Base-by-base conservation (phyloP, 2,329 filamentous ascomycete species). In the Fusarium sp. region DNA sequence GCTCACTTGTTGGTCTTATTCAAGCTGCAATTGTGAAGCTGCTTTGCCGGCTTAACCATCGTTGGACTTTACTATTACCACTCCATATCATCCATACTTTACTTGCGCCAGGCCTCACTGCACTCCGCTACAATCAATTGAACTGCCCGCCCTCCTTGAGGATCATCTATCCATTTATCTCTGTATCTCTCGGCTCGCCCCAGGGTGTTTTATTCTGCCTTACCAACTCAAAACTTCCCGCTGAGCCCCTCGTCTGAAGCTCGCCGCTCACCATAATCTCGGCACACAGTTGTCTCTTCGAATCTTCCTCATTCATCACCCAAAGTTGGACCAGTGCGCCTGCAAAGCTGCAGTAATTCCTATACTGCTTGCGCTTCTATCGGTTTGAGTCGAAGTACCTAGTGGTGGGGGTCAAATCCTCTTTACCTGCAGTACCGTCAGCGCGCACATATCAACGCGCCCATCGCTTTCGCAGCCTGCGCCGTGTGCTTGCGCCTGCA, bases 401-500 rank as follows among this genome's bases (percentile, higher is more conserved):
- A 44, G 57, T 66, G 59, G 64, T 69, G 57, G 63, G 58, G 69
- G 61, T 63, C 53, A 59, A 63, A 20, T 20, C 21, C 18, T 26
- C 31, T 33, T 11, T 31, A 55, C 47, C 59, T 63, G 57, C 55
- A 41, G 37, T 16, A 31, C 38, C 23, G 33, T 50, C 59, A 23
- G 21, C 57, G 52, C 54, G 33, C 71, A 41, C 62, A 59, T 44
- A 50, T 66, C 39, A 39, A 39, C 54, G 42, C 50, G 53, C 21
- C 23, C 35, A 52, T 68, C 46, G 39, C 56, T 44, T 58, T 55
- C 66, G 52, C 70, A 49, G 49, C 43, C 52, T 65, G 43, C 53
- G 65, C 67, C 61, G 43, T 71, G 55, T 61, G 57, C 46, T 67
- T 71, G 61, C 57, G 50, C 66, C 57, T 66, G 56, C 66, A 29